Base-by-base conservation (phyloP, 495 filamentous ascomycete species). In the Rhypophila decipiens region DNA sequence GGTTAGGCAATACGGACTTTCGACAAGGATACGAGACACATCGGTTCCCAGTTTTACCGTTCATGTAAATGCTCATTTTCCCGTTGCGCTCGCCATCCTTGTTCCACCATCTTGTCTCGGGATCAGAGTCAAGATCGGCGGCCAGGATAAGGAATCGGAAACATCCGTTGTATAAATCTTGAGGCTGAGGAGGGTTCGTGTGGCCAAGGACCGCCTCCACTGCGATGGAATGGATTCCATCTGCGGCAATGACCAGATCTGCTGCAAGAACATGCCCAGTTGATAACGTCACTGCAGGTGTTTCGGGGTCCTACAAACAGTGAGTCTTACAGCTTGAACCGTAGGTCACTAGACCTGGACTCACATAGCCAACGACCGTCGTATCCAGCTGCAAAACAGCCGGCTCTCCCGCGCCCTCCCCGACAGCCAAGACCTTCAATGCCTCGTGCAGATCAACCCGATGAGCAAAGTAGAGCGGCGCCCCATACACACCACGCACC, bases 191-290 rank as follows among this genome's bases (percentile, higher is more conserved):
- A 53, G 59, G 21, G 49, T 57, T 56, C 21, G 55, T 24, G 5
- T 42, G 21, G 27, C 60, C 58, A 12, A 68, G 41, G 15, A 66
- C 45, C 17, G 50, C 45, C 24, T 58, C 50, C 2, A 57, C 54
- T 4, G 59, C 53, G 10, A 55, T 44, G 8, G 68, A 63, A 42
- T 79, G 72, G 37, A 76, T 50, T 0, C 77, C 77, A 57, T 76
- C 75, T 5, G 75, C 74, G 15, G 63, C 64, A n/a, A 80, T 49
- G 37, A 77, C 59, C 5, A 81, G 42, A 49, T 79, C 75, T 1
- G 51, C 69, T 50, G 36, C 34, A 34, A 59, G 56, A 47, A 54
- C 55, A 15, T 44, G 46, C 3, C 68, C 69, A 42, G 68, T 64
- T 5, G 56, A 46, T 1, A 76, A 52, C 2, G 52, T 54, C 5